Evolutionary conservation across 192 early-diverging fungal species (phyloP), one percentile per base, ranked within the genome.

Genomic region (Chytriomyces hyalinus): DNA sequence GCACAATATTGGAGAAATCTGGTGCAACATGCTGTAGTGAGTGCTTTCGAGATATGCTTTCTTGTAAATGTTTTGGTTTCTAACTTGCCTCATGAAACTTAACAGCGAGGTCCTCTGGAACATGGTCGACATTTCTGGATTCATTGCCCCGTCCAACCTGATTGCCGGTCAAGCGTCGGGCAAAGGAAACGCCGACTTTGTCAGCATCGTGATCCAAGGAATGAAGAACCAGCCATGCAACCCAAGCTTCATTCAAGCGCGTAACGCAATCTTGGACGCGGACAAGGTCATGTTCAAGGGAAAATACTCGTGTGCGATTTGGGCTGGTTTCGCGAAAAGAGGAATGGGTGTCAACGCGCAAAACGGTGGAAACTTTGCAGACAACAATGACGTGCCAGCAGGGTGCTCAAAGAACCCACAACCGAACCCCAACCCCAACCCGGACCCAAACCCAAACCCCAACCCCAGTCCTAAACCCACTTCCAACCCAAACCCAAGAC

Each of bases 251-350:
- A 67, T 88, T 49, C 74, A 81, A 59, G 85, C 87, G 6, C 71
- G 87, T 22, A 80, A 83, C 60, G 80, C 83, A 4, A 87, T 85
- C 61, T 17, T 88, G 10, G 72, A 77, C 36, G 87, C 85, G 13
- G 81, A 85, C 51, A 47, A 83, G 53, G 36, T 82, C 20, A 70
- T 76, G 60, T 75, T 59, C 64, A 49, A 73, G 10, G 86, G 85
- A 1, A 73, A 45, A 17, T 78, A 85, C 76, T 36, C 51, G 48
- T 87, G 86, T 75, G 64, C 67, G 36, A 59, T 91, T 20, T 87
- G 84, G 84, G 76, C 63, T 5, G 90, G 83, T 5, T 86, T 98
- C 87, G 90, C 96, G 22, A 95, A 94, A 81, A 92, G 96, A 61
- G 96, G 96, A 20, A 80, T 98, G 50, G 96, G 96, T 28, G 67